Percentiles rank a stretch among this genome's conserved stretches.
Conservation (phyloP, 768 basidiomycete species). For the Leccinum rimulosum region DNA sequence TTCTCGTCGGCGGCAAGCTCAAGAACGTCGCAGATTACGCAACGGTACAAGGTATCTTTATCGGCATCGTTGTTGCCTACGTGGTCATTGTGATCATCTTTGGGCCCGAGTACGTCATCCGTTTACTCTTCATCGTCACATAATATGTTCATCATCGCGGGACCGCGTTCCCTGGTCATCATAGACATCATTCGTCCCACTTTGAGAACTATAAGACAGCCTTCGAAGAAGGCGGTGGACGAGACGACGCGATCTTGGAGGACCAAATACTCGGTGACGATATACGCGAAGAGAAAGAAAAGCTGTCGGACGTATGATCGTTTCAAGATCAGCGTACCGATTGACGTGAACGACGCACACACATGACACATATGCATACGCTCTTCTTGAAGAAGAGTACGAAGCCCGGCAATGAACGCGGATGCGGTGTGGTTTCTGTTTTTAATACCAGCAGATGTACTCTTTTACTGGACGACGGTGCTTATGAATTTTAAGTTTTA, state of each 20-base stretch:
- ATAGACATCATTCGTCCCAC: constrained; percentile 67
- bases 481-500: background rate
- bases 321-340: background rate
- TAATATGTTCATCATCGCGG: background rate
- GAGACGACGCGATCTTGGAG: constrained; percentile 44
- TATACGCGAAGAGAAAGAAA: constrained; percentile 22
- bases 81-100: constrained; percentile 72
- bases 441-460: background rate
- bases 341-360: background rate
- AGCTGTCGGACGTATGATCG: constrained; percentile 15
- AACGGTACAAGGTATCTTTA: constrained; percentile 33
- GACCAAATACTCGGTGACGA: constrained; percentile 3
- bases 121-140: background rate
- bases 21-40: constrained; percentile 33
- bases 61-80: constrained; percentile 78
- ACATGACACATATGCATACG: background rate
- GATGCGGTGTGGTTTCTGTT: background rate
- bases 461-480: background rate
- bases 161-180: background rate
- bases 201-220: constrained; percentile 84
- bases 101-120: constrained; percentile 65
- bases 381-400: background rate
- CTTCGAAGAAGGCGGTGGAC: no score
- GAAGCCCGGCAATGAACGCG: background rate
- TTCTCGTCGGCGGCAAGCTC: constrained; percentile 38